These are phyloP conservation scores for Trichoderma atrobrunneum DNA, from an alignment of 2,329 filamentous ascomycete genomes.

Conservation along the genomic window DNA sequence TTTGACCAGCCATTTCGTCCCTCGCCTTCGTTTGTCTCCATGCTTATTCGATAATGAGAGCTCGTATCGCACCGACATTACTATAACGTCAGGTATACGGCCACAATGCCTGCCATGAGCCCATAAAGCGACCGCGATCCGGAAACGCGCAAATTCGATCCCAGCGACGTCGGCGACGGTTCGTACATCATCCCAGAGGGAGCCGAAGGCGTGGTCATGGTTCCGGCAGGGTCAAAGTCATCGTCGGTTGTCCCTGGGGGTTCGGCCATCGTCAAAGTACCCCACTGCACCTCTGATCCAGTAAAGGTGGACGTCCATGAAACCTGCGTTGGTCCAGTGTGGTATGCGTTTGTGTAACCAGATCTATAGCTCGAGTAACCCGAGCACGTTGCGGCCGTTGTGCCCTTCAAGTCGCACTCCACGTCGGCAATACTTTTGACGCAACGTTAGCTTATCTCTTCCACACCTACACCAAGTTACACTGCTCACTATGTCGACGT, in stretches of 20 bases:
- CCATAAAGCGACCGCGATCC: not conserved
- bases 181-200: conserved; percentile 19
- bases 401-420: conserved; percentile 42
- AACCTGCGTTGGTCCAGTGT: conserved; percentile 43
- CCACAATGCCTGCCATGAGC: not conserved
- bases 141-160: not conserved
- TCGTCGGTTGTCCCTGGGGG: conserved; percentile 34
- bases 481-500: conserved; percentile 42
- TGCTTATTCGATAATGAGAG: not conserved
- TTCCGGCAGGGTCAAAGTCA: conserved; percentile 26
- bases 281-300: conserved; percentile 44
- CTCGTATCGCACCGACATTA: not conserved
- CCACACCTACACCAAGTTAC: not conserved
- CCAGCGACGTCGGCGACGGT: conserved; percentile 12
- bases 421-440: conserved; percentile 45
- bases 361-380: conserved; percentile 46
- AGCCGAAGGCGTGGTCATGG: conserved; percentile 19
- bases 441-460: conserved; percentile 13
- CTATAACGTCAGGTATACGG: not conserved
- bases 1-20: not conserved
- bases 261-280: conserved; percentile 42
- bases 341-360: conserved; percentile 37
- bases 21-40: not conserved
- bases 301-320: conserved; percentile 46
- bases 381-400: conserved; percentile 46